Conservation (phyloP, 176 grass and related monocot genomes). For the Musa itinerans region DNA sequence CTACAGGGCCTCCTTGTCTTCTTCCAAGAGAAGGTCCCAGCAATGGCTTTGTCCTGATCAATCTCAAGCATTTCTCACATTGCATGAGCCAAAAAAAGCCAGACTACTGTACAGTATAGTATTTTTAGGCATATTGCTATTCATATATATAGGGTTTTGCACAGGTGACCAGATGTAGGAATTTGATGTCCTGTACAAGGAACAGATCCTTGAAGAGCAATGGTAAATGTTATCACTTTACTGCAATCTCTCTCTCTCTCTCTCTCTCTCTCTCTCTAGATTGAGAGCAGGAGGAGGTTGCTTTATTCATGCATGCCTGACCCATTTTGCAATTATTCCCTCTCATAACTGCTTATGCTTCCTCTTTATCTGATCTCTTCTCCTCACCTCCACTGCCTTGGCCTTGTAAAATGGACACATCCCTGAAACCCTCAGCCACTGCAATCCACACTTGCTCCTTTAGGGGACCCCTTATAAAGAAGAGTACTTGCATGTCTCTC, state of each 20-base stretch:
- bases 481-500: slow-evolving; percentile 1
- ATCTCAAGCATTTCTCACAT: not conserved
- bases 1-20: not conserved
- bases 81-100: not conserved
- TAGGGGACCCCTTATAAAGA: not conserved
- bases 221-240: no score
- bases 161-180: not conserved
- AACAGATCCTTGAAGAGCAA: no score
- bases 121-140: not conserved
- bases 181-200: not conserved
- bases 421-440: not conserved
- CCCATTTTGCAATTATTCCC: not conserved
- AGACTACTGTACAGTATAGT: not conserved
- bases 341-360: no score
- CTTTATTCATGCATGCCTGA: slow-evolving; percentile 14
- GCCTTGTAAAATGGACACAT: not conserved
- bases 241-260: not conserved
- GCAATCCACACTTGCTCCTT: slow-evolving; percentile 3
- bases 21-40: not conserved
- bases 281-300: not conserved
- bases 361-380: not conserved
- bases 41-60: not conserved
- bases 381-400: not conserved
- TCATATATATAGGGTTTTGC: not conserved
- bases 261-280: not conserved